These are phyloP conservation scores for Debaryomyces sp. DNA, from an alignment of 1,139 yeast genomes.

Conservation along the genomic window DNA sequence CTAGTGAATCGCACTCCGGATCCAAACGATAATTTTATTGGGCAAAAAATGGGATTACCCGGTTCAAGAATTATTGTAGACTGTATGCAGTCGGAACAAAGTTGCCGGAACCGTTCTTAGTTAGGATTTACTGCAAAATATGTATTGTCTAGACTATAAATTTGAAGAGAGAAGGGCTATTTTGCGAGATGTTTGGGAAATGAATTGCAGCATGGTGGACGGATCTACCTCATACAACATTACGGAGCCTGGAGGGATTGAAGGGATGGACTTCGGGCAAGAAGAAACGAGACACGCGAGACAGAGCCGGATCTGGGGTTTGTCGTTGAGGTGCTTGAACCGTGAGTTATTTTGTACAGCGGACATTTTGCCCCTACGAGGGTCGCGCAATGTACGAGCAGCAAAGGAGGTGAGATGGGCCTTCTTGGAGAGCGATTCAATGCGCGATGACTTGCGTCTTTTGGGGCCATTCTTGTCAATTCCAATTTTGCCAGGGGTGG, in stretches of 20 bases:
- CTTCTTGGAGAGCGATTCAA: background rate
- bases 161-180: background rate
- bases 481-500: background rate
- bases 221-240: constrained; percentile 25
- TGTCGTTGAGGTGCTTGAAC: constrained; percentile 25
- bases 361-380: constrained; percentile 16
- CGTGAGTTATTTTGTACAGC: constrained; percentile 17
- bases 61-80: background rate
- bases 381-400: background rate
- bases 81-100: background rate
- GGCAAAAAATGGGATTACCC: constrained; percentile 13
- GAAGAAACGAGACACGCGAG: constrained; percentile 20
- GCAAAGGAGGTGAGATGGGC: background rate
- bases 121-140: constrained; percentile 6
- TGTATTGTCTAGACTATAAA: background rate
- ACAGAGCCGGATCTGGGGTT: constrained; percentile 22
- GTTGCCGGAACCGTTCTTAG: constrained; percentile 1
- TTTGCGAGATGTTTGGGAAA: constrained; percentile 15
- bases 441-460: constrained; percentile 8
- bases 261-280: background rate
- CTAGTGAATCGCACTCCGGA: constrained; percentile 12
- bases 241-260: constrained; percentile 23
- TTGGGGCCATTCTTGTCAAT: background rate
- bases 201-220: constrained; percentile 20
- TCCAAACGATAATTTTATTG: constrained; percentile 11